Evolutionary conservation across 2,329 filamentous ascomycete genomes (phyloP).

Genomic region (Cladosporium velox): DNA sequence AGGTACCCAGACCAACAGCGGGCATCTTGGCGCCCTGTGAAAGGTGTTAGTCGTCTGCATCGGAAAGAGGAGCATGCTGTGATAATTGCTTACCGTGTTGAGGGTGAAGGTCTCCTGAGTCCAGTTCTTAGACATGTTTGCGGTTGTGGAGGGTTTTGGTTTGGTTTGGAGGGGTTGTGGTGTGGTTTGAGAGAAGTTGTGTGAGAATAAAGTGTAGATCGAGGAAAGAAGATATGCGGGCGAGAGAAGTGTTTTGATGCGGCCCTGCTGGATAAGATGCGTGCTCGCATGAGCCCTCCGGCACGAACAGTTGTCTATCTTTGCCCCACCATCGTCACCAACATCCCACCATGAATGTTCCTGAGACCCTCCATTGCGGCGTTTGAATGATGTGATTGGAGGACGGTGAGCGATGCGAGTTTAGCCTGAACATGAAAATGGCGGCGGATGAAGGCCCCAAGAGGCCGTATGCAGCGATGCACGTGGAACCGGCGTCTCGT

Average conservation of each 20-base stretch:
- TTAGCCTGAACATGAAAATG: conserved; percentile 11
- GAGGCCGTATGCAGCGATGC: background rate
- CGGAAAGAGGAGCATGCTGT: background rate
- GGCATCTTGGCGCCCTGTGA: conserved; percentile 48
- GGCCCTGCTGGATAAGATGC: conserved; percentile 18
- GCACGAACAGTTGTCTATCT: conserved; percentile 10
- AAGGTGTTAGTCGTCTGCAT: conserved; percentile 21
- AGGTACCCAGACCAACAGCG: conserved; percentile 43
- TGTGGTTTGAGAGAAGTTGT: background rate
- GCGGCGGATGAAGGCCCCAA: conserved; percentile 1
- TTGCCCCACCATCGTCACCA: conserved; percentile 21
- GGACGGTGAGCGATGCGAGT: background rate
- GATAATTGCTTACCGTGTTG: conserved; percentile 49
- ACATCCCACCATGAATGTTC: conserved; percentile 6
- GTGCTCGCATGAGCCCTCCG: conserved; percentile 10
- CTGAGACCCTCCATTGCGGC: conserved; percentile 4
- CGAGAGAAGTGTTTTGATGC: conserved; percentile 12
- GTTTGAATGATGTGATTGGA: background rate
- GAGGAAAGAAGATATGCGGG: conserved; percentile 3
- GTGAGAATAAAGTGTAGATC: conserved; percentile 3
- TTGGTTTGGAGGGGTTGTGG: background rate
- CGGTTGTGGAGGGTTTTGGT: conserved; percentile 3
- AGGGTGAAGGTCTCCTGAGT: conserved; percentile 52
- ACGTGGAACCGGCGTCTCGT: conserved; percentile 11
- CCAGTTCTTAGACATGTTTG: conserved; percentile 27